phyloP scores from a whole-genome alignment of 169 alveolate species.

The Plasmodium reichenowi region DNA sequence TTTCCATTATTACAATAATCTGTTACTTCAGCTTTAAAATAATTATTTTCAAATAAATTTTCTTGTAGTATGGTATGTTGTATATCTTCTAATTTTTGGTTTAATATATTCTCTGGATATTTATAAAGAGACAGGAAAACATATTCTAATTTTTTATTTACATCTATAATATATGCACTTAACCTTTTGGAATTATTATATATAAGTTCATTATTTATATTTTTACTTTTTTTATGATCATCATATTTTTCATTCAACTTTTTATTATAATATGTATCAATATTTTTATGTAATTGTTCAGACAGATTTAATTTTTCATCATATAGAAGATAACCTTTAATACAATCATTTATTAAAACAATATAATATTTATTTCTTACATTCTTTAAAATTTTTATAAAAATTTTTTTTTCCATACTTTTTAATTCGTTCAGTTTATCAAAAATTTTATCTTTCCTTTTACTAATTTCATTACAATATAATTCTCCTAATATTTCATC shows the following conservation, averaged over 20 bases:
- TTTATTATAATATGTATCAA: background rate
- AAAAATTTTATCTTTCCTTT: conserved; percentile 72
- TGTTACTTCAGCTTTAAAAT: conserved; percentile 63
- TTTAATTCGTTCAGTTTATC: conserved; percentile 63
- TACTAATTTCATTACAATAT: conserved; percentile 46
- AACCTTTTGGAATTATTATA: background rate
- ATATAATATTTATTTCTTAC: conserved; percentile 71
- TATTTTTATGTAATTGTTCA: background rate
- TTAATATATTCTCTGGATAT: conserved; percentile 10
- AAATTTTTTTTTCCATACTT: conserved; percentile 49
- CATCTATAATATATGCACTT: conserved; percentile 75
- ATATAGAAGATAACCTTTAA: conserved; percentile 55
- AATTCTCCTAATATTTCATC: conserved; percentile 62
- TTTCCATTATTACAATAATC: conserved; percentile 74
- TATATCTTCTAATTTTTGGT: conserved; percentile 26
- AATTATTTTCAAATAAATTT: conserved; percentile 70
- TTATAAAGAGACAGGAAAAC: conserved; percentile 58
- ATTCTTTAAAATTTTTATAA: conserved; percentile 68
- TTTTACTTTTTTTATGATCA: background rate
- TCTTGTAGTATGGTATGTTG: conserved; percentile 59
- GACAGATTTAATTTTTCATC: conserved; percentile 18
- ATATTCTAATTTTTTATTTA: conserved; percentile 71
- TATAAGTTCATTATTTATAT: background rate
- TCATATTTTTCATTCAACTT: background rate
- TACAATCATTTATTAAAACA: conserved; percentile 73